Evolutionary conservation across 2,329 filamentous ascomycete species (phyloP), one percentile per base, ranked within the genome.

Genomic region (Apiospora pterosperma): DNA sequence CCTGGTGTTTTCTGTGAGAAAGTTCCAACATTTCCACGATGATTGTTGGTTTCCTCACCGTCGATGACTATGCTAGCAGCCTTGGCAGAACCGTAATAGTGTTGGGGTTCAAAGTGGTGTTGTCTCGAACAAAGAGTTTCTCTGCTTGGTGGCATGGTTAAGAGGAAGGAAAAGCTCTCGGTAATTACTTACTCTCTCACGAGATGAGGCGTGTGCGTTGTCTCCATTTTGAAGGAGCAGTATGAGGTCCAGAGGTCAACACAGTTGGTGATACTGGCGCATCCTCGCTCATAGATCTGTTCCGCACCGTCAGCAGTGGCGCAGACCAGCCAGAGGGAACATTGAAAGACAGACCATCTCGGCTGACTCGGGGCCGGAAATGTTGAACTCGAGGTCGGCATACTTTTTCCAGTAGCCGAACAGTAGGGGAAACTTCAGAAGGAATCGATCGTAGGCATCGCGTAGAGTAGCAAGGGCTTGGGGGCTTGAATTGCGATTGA

Each of bases 391-490:
- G 68, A 97, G 85, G 74, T 98, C 95, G 74, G 96, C 96, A 84
- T 98, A 99, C 77, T 97, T 98, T 83, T 98, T 98, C 96, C 96
- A 99, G 82, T 98, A 99, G 62, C 95, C 96, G 74, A 98, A 99
- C 42, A 98, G 88, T 12, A 98, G 85, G 3, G 96, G 96, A 69
- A 97, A 99, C 75, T 97, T 97, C 67, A 92, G 88, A 25, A 99
- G 90, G 75, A 99, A 96, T 59, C 91, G 88, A 77, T 99, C 94
- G 81, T 97, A 98, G 67, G 92, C 88, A 77, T 92, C 89, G 78
- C 96, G 91, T 64, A 93, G 90, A 12, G 93, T 90, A 23, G 93
- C 90, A 71, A 99, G 93, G 34, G 96, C 92, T 74, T 96, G 92
- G 0, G 96, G 94, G 76, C 92, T 97, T 48, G 96, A 98, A 80